A percentile compares a stretch with the other conserved stretches of the same genome.
phyloP scores from a whole-genome alignment of 176 grass and related monocot species.

The Puya raimondii region DNA sequence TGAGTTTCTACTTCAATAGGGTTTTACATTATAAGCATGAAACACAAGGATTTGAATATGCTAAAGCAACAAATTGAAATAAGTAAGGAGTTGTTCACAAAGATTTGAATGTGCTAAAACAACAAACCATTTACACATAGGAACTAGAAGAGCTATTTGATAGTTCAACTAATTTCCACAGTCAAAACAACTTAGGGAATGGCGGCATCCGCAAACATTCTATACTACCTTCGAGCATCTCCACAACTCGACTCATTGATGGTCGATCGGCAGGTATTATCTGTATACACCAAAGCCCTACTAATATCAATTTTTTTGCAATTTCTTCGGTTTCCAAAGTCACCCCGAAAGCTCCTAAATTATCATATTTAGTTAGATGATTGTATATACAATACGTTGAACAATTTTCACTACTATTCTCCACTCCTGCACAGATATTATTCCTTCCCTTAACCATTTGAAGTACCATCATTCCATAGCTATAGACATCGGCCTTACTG shows the following conservation, averaged over 20 bases:
- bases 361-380: background rate
- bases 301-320: background rate
- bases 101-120: no score
- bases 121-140: no score
- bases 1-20: no score
- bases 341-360: background rate
- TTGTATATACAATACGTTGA: background rate
- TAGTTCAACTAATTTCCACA: background rate
- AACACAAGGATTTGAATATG: no score
- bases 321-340: background rate
- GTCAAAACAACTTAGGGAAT: background rate
- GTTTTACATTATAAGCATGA: no score
- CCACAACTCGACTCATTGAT: background rate
- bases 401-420: background rate
- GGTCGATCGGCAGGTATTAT: background rate
- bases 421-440: no score
- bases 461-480: slow-evolving; percentile 8
- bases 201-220: background rate
- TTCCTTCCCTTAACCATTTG: background rate
- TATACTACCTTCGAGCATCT: background rate
- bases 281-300: background rate
- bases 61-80: no score
- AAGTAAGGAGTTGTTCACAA: no score
- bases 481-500: slow-evolving; percentile 1
- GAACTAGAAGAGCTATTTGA: background rate